phyloP scores from a whole-genome alignment of 2,329 filamentous ascomycete genomes.

The Fusarium nematophilum region DNA sequence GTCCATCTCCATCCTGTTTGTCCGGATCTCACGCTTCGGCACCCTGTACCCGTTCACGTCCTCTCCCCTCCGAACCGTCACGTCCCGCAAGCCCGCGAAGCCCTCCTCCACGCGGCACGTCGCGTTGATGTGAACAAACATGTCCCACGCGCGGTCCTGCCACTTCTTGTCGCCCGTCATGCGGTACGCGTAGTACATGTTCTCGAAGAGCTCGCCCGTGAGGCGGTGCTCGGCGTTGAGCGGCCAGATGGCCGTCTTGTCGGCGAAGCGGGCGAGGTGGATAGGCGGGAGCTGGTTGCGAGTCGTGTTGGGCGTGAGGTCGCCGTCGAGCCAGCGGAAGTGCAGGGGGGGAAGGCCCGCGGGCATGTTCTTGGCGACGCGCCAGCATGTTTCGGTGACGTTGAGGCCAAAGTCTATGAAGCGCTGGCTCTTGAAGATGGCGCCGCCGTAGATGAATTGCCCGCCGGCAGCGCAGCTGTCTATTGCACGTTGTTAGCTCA shows the following conservation, averaged over 20 bases:
- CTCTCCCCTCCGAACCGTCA: conserved; percentile 62
- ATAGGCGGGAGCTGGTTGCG: conserved; percentile 57
- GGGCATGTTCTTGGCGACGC: conserved; percentile 75
- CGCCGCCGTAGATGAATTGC: conserved; percentile 85
- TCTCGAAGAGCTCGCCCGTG: conserved; percentile 77
- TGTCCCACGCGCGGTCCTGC: conserved; percentile 86
- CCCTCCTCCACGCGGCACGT: conserved; percentile 74
- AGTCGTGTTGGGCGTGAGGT: conserved; percentile 47
- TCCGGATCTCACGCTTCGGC: conserved; percentile 58
- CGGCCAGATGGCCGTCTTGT: conserved; percentile 77
- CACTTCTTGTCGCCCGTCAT: conserved; percentile 80
- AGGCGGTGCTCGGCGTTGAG: conserved; percentile 46
- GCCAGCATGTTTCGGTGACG: conserved; percentile 78
- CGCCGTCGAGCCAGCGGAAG: conserved; percentile 70
- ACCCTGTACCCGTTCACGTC: conserved; percentile 53
- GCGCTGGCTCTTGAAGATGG: conserved; percentile 71
- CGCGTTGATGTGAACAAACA: conserved; percentile 74
- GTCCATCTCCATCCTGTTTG: conserved; percentile 86
- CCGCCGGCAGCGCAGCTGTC: conserved; percentile 87
- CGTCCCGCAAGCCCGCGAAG: conserved; percentile 73
- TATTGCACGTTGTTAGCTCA: conserved; percentile 51
- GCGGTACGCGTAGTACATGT: conserved; percentile 87
- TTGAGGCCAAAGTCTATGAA: conserved; percentile 80
- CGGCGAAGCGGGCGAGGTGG: conserved; percentile 69
- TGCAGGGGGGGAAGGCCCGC: conserved; percentile 82